Conservation (phyloP, 2,329 filamentous ascomycete species). For the Microcera coccophila region DNA sequence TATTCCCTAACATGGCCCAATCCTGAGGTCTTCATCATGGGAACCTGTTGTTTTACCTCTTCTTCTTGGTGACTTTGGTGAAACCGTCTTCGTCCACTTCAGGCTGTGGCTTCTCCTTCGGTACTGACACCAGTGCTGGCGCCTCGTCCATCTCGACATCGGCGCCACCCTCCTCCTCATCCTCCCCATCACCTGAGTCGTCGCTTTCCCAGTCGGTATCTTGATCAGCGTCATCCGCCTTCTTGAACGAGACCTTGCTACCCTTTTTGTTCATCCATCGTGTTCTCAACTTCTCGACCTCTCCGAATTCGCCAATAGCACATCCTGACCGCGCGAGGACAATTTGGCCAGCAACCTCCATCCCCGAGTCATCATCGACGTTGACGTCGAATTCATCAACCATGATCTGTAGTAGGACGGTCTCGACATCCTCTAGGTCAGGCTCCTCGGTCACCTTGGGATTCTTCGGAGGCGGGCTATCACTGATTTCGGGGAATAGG, state of each 20-base stretch:
- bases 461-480: constrained; percentile 27
- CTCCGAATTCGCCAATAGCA: constrained; percentile 60
- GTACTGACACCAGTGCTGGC: constrained; percentile 53
- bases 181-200: constrained; percentile 55
- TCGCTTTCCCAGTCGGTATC: constrained; percentile 61
- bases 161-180: constrained; percentile 51
- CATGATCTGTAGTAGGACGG: constrained; percentile 84
- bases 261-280: constrained; percentile 61
- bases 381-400: constrained; percentile 92
- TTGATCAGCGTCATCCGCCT: constrained; percentile 51
- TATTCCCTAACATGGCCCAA: constrained; percentile 5
- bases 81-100: constrained; percentile 81
- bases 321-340: constrained; percentile 63
- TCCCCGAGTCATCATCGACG: constrained; percentile 83
- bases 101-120: constrained; percentile 62
- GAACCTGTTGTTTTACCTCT: constrained; percentile 42
- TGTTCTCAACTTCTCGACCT: constrained; percentile 59
- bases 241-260: constrained; percentile 54
- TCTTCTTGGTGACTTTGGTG: constrained; percentile 68
- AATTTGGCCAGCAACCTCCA: constrained; percentile 69
- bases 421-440: constrained; percentile 76
- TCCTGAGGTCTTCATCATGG: neutral
- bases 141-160: constrained; percentile 69
- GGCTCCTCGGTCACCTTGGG: constrained; percentile 45
- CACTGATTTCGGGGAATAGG: constrained; percentile 66